Percentiles rank a stretch among this genome's conserved stretches.
Evolutionary conservation across 768 basidiomycete species (phyloP).

Genomic region (Mycena capillaripes): DNA sequence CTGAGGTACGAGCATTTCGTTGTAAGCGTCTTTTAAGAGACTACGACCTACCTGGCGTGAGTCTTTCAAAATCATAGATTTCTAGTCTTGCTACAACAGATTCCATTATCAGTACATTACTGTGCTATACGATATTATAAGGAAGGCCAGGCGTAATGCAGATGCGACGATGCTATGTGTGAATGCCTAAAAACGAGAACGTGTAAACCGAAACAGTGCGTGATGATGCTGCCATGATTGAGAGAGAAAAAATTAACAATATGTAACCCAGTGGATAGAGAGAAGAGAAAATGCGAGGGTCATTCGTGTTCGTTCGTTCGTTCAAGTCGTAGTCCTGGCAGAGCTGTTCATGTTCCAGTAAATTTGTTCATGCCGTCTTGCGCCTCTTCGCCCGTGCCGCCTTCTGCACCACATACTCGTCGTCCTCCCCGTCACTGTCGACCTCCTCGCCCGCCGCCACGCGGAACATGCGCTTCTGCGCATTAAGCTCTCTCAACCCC

Average conservation of each 20-base stretch:
- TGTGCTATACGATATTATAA: not conserved
- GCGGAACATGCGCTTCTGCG: conserved; percentile 58
- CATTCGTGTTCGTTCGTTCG: conserved; percentile 5
- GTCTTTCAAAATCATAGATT: no score
- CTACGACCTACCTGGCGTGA: no score
- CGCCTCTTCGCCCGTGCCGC: conserved; percentile 47
- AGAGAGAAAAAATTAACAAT: conserved; percentile 8
- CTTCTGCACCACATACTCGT: conserved; percentile 61
- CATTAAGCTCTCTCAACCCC: conserved; percentile 71
- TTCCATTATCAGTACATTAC: no score
- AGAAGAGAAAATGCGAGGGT: conserved; percentile 17
- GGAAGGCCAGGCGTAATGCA: not conserved
- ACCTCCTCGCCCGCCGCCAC: conserved; percentile 49
- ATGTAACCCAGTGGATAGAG: not conserved
- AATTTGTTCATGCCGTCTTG: conserved; percentile 30
- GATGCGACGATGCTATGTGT: not conserved
- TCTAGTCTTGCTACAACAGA: no score
- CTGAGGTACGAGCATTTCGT: no score
- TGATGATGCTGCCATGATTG: conserved; percentile 9
- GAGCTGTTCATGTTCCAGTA: no score
- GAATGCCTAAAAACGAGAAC: conserved; percentile 15
- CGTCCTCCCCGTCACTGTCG: conserved; percentile 65
- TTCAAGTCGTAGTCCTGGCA: not conserved
- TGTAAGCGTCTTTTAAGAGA: no score
- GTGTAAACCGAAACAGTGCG: conserved; percentile 19